Evolutionary conservation across 2,329 filamentous ascomycete species (phyloP).

Genomic region (Orbilia javanica): DNA sequence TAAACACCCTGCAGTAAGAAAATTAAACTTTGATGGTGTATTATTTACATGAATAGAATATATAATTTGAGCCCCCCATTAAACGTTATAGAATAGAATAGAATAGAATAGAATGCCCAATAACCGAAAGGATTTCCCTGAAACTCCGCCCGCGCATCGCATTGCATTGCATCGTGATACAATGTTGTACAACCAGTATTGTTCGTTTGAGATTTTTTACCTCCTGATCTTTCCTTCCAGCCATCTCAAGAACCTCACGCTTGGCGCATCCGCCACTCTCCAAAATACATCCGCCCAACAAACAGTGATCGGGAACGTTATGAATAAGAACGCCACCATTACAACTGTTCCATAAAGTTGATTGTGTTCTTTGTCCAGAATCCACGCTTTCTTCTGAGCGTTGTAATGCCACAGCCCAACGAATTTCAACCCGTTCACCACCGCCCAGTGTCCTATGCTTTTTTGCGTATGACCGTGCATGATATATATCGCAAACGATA

Average conservation of each 20-base stretch:
- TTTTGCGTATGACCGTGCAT: constrained; percentile 32
- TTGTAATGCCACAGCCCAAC: constrained; percentile 22
- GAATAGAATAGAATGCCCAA: too few relatives aligned
- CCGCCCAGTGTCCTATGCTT: constrained; percentile 29
- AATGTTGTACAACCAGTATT: too few relatives aligned
- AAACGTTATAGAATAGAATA: too few relatives aligned
- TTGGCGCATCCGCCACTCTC: constrained; percentile 38
- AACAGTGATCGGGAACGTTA: constrained; percentile 27
- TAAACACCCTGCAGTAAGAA: too few relatives aligned
- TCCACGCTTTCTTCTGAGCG: background rate
- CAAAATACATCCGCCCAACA: constrained; percentile 45
- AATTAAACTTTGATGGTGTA: too few relatives aligned
- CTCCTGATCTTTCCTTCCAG: constrained; percentile 35
- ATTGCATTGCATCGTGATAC: too few relatives aligned
- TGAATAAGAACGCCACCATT: background rate
- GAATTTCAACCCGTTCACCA: constrained; percentile 24
- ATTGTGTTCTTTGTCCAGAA: constrained; percentile 63
- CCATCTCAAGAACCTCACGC: constrained; percentile 43
- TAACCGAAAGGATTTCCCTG: background rate
- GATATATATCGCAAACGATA: constrained; percentile 42
- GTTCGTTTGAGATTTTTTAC: background rate
- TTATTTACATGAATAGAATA: too few relatives aligned
- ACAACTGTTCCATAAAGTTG: constrained; percentile 62
- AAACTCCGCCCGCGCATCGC: background rate
- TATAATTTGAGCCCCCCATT: too few relatives aligned